Percentiles rank a stretch among this genome's conserved stretches.
Evolutionary conservation across 306 rosid species (phyloP).

Genomic region (Cucumis melo): DNA sequence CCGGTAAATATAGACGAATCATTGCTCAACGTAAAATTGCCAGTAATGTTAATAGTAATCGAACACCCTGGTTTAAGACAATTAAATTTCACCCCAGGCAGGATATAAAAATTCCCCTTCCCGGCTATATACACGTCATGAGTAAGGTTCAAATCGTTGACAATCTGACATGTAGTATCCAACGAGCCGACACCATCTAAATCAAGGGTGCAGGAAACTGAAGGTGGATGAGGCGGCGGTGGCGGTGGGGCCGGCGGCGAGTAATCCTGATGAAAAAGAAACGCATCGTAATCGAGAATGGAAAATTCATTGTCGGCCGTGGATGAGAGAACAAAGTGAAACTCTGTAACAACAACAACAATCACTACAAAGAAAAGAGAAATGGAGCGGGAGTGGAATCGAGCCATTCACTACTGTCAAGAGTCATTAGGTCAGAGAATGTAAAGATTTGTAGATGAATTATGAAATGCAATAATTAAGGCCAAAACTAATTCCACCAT

Average conservation of each 20-base stretch:
- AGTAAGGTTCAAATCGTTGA: constrained; percentile 68
- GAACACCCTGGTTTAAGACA: constrained; percentile 66
- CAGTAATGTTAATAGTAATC: constrained; percentile 67
- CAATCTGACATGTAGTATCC: constrained; percentile 81
- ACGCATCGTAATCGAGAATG: constrained; percentile 42
- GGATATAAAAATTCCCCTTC: constrained; percentile 87
- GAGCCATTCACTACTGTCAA: constrained; percentile 69
- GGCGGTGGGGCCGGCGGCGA: constrained; percentile 99
- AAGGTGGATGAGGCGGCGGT: constrained; percentile 93
- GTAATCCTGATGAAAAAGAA: constrained; percentile 77
- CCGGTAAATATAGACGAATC: constrained; percentile 72
- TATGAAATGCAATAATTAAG: constrained; percentile 15
- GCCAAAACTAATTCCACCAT: constrained; percentile 22
- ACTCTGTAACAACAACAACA: constrained; percentile 10
- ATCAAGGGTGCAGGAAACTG: constrained; percentile 78
- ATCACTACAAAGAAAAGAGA: constrained; percentile 6
- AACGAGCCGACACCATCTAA: constrained; percentile 77
- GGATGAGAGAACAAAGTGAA: constrained; percentile 13
- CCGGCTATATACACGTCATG: constrained; percentile 88
- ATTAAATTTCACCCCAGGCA: constrained; percentile 73
- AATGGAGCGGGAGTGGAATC: constrained; percentile 36
- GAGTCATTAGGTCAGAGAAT: constrained; percentile 50
- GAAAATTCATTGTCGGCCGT: constrained; percentile 31
- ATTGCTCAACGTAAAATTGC: constrained; percentile 71
- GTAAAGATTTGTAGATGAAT: constrained; percentile 15